A percentile compares a stretch with the other conserved stretches of the same genome.
These are phyloP conservation scores for Leptodermis oblonga DNA, from an alignment of 257 asterid species.

Conservation along the genomic window DNA sequence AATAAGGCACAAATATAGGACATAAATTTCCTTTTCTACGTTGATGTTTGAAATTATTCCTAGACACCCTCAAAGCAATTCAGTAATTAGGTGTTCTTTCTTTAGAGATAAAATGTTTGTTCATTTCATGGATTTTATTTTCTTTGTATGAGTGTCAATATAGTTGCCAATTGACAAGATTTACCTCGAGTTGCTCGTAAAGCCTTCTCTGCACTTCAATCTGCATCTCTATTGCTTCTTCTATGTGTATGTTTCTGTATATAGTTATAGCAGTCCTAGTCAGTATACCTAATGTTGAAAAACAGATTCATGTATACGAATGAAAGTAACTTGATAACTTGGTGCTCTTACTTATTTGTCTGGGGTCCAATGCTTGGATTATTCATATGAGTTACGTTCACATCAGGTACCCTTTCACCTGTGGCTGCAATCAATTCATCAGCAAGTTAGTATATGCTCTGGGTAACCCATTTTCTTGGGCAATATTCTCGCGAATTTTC, in stretches of 20 bases:
- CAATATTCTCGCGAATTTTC: slow-evolving; percentile 14
- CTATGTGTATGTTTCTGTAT: slow-evolving; percentile 60
- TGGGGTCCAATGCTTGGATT: slow-evolving; percentile 45
- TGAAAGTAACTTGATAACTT: slow-evolving; percentile 4
- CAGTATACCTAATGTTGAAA: slow-evolving; percentile 1
- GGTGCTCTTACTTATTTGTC: slow-evolving; percentile 49
- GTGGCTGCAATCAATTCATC: slow-evolving; percentile 37
- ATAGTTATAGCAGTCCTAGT: slow-evolving; percentile 18
- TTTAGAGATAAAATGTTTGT: neutral
- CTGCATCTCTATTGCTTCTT: slow-evolving; percentile 81
- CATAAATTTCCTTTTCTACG: neutral
- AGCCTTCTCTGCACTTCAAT: slow-evolving; percentile 80
- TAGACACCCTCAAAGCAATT: neutral
- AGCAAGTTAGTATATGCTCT: slow-evolving; percentile 14
- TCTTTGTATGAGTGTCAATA: neutral
- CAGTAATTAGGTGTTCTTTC: neutral
- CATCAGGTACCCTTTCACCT: slow-evolving; percentile 52
- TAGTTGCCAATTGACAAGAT: neutral
- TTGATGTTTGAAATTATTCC: neutral
- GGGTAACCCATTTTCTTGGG: slow-evolving; percentile 2
- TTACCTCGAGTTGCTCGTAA: slow-evolving; percentile 90
- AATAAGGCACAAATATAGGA: neutral
- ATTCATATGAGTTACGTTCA: slow-evolving; percentile 43
- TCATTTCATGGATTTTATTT: neutral
- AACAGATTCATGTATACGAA: neutral